Evolutionary conservation across 2,329 filamentous ascomycete species (phyloP), one percentile per base, ranked within the genome.

Genomic region (Dactylonectria estremocensis): DNA sequence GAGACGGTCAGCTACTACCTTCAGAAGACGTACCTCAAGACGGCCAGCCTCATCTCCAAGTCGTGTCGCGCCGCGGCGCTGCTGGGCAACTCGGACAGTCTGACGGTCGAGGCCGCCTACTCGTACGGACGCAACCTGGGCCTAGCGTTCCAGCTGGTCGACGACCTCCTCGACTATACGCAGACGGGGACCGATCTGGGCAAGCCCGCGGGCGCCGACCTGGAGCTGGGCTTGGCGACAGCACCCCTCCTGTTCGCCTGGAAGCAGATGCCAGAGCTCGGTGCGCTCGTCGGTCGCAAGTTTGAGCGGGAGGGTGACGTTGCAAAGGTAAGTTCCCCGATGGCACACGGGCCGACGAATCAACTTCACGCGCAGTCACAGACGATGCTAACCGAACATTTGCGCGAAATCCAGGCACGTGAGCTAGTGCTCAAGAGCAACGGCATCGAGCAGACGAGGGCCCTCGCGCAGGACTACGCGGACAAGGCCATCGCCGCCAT

Each of bases 1-100:
- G 93, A 97, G 60, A 93, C 95, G 1, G 88, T 99, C 69, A 89
- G 90, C 28, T 98, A 99, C 83, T 99, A 99, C 80, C 86, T 99
- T 57, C 94, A 98, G 79, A 99, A 99, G 87, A 99, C 96, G 31
- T 99, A 99, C 78, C 88, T 99, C 74, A 99, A 99, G 85, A 97
- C 94, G 1, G 96, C 96, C 4, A 97, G 93, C 72, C 85, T 99
- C 76, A 98, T 99, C 78, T 97, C 93, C 79, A 99, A 99, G 82
- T 97, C 93, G 33, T 98, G 95, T 81, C 92, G 96, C 56, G 95
- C 95, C 0, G 90, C 96, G 2, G 95, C 96, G 3, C 84, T 99
- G 52, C 87, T 99, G 18, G 95, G 96, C 33, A 91, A 93, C 14
- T 89, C 91, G 37, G 89, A 95, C 37, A 87, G 88, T 0, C 88